A percentile compares a stretch with the other conserved stretches of the same genome.
Evolutionary conservation across 2,329 filamentous ascomycete genomes (phyloP).

Genomic region (Cladosporium colombiae): DNA sequence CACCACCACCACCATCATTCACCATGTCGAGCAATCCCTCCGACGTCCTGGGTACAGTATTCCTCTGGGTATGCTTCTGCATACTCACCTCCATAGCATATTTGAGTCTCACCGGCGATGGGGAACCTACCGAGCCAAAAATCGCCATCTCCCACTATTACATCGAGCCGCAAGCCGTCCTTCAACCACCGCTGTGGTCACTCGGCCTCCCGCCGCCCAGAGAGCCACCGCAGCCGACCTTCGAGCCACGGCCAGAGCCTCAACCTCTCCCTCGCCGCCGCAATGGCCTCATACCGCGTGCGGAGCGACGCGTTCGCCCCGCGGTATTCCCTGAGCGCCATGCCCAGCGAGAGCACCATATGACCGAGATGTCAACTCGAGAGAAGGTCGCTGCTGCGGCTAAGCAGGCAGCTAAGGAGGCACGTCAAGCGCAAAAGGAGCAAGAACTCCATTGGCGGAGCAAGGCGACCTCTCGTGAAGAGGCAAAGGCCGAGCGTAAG

Average conservation of each 20-base stretch:
- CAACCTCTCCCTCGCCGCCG: not conserved
- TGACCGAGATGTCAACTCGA: not conserved
- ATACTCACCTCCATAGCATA: not conserved
- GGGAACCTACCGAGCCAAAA: not conserved
- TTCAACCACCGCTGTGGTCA: not conserved
- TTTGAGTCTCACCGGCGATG: not conserved
- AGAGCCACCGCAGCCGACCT: not conserved
- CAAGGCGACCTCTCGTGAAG: not conserved
- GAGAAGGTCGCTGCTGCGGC: not conserved
- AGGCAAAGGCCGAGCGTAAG: not conserved
- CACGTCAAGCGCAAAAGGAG: not conserved
- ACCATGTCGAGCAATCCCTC: not conserved
- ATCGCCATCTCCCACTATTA: not conserved
- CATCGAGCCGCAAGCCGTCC: not conserved
- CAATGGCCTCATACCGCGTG: not conserved
- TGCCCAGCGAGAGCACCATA: not conserved
- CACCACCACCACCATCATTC: not conserved
- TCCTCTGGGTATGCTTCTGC: not conserved
- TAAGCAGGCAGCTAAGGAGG: not conserved
- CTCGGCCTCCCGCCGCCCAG: not conserved
- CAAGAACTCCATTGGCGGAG: not conserved
- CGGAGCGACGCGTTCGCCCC: not conserved
- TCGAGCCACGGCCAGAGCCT: not conserved
- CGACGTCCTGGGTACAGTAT: not conserved
- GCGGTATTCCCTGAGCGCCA: not conserved